Percentiles rank a stretch among this genome's conserved stretches.
phyloP scores from a whole-genome alignment of 805 yeast genomes.

The Naumovozyma dairenensis region DNA sequence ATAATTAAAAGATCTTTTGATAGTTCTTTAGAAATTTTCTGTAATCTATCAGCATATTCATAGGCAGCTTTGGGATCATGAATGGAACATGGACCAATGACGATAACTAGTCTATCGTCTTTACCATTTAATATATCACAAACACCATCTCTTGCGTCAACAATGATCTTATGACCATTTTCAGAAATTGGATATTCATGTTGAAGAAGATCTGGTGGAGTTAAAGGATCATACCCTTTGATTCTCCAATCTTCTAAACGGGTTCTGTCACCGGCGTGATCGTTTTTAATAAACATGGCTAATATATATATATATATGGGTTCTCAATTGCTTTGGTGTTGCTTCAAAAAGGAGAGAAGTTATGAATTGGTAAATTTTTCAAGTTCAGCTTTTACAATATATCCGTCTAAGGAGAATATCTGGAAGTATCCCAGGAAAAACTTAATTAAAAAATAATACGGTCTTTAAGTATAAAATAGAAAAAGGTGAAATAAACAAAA shows the following conservation, averaged over 20 bases:
- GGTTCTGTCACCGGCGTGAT: slow-evolving; percentile 72
- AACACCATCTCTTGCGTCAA: slow-evolving; percentile 68
- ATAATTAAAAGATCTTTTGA: slow-evolving; percentile 72
- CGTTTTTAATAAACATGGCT: slow-evolving; percentile 74
- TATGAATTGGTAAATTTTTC: not conserved
- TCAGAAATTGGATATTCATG: slow-evolving; percentile 68
- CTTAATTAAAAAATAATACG: not conserved
- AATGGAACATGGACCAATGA: slow-evolving; percentile 95
- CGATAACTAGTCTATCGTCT: slow-evolving; percentile 80
- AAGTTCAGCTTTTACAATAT: too few species aligned
- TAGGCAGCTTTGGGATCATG: slow-evolving; percentile 90
- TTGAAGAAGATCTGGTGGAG: slow-evolving; percentile 91
- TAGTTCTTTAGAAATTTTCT: slow-evolving; percentile 48
- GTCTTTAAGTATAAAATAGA: too few species aligned
- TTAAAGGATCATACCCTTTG: slow-evolving; percentile 85
- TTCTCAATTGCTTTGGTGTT: too few species aligned
- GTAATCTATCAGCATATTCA: slow-evolving; percentile 69
- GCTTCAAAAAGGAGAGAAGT: slow-evolving; percentile 2
- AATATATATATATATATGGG: slow-evolving; percentile 8
- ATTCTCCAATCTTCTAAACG: slow-evolving; percentile 72
- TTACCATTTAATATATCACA: slow-evolving; percentile 64
- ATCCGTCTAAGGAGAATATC: too few species aligned
- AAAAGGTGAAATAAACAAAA: too few species aligned
- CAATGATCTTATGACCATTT: slow-evolving; percentile 49
- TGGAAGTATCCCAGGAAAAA: too few species aligned